Evolutionary conservation across 352 stramenopile species (phyloP).

Genomic region (Pythium vanterpoolii): DNA sequence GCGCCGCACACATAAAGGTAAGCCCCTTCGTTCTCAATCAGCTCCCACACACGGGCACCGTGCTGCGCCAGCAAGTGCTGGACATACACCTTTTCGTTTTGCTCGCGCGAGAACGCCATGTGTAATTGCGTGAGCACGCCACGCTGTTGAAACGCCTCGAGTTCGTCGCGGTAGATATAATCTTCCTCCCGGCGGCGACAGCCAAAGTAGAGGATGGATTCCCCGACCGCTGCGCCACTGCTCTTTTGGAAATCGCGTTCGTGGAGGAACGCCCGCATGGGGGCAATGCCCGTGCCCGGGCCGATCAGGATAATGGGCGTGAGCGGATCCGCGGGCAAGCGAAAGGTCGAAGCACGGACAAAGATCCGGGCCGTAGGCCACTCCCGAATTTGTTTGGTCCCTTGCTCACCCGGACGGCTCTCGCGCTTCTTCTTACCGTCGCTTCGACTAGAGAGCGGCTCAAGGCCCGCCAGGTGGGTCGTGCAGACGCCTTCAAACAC

Average conservation of each 20-base stretch:
- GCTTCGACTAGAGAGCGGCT: conserved; percentile 31
- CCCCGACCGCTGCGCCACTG: conserved; percentile 52
- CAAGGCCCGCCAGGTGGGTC: conserved; percentile 82
- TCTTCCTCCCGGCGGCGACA: conserved; percentile 83
- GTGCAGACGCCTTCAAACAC: conserved; percentile 94
- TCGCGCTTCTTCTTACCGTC: conserved; percentile 67
- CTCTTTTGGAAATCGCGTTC: conserved; percentile 85
- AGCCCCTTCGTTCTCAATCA: conserved; percentile 61
- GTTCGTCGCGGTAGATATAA: conserved; percentile 91
- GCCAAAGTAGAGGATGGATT: conserved; percentile 93
- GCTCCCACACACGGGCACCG: conserved; percentile 52
- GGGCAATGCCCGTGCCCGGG: conserved; percentile 96
- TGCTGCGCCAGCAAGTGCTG: conserved; percentile 92
- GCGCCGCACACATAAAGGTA: conserved; percentile 98
- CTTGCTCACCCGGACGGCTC: conserved; percentile 68
- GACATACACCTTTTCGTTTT: conserved; percentile 96
- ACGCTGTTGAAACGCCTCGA: conserved; percentile 79
- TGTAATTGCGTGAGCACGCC: conserved; percentile 90
- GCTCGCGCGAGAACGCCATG: conserved; percentile 94
- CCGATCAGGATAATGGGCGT: conserved; percentile 95
- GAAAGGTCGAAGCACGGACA: conserved; percentile 94
- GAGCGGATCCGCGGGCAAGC: conserved; percentile 81
- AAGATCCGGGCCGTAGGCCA: conserved; percentile 88
- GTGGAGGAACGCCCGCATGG: conserved; percentile 96
- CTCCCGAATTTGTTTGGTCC: conserved; percentile 54